Evolutionary conservation across 805 yeast species (phyloP), one percentile per base, ranked within the genome.

Genomic region (Hanseniaspora taiwanica): DNA sequence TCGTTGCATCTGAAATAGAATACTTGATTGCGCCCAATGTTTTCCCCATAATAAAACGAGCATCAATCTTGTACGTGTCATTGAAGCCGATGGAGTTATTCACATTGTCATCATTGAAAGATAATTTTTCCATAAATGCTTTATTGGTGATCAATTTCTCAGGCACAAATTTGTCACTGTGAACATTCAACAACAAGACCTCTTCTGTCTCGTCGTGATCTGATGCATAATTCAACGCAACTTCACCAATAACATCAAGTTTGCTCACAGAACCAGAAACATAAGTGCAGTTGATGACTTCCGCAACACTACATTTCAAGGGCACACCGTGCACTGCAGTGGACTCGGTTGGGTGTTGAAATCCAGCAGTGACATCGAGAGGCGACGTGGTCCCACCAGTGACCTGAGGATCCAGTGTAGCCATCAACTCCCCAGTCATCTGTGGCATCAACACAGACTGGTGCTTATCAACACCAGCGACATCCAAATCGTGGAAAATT

Each of bases 1-100:
- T n/a, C 4, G 3, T 18, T 43, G 66, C 62, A 40, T 66, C 62
- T 33, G 69, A 68, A 38, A 73, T 53, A 55, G 79, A 67, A 55
- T 87, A 89, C 56, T 83, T 83, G 49, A 87, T 62, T 0, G 87
- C 94, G 21, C 93, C 93, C 27, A 81, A 65, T 1, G 93, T 79
- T 51, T 75, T 74, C 33, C 76, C 68, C 29, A 72, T 58, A 35
- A 81, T 74, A 36, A 68, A 65, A 4, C 61, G 58, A 18, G 78
- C 74, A 39, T 66, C 63, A 14, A 70, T 48, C 35, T 62, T 67
- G 55, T 67, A 80, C 16, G 14, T 19, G 49, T 50, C 31, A 37
- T 55, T 61, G 61, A 24, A 21, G 6, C 21, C 34, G 6, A 4
- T 14, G 8, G 34, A 16, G 4, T 14, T 4, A 13, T 31, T n/a